phyloP scores from a whole-genome alignment of 2,329 filamentous ascomycete genomes.

The Pestalotiopsis sp. region DNA sequence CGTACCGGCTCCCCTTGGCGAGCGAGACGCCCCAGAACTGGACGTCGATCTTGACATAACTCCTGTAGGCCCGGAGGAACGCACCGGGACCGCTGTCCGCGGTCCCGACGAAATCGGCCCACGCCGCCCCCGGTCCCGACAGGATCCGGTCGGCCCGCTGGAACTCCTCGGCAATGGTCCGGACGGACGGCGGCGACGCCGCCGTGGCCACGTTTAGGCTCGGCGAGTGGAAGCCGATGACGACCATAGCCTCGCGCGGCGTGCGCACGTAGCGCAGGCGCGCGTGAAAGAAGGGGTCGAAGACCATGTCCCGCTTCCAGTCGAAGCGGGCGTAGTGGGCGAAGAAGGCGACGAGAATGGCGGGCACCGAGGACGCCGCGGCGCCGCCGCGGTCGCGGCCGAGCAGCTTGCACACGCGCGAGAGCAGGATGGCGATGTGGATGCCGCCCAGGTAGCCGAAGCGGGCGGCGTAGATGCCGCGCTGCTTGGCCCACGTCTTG shows the following conservation, averaged over 20 bases:
- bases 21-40: slow-evolving; percentile 67
- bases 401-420: slow-evolving; percentile 61
- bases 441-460: slow-evolving; percentile 70
- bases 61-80: slow-evolving; percentile 56
- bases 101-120: slow-evolving; percentile 43
- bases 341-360: slow-evolving; percentile 65
- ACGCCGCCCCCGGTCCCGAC: slow-evolving; percentile 37
- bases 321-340: slow-evolving; percentile 63
- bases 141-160: slow-evolving; percentile 46
- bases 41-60: slow-evolving; percentile 63
- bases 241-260: slow-evolving; percentile 61
- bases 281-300: slow-evolving; percentile 63
- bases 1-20: slow-evolving; percentile 54
- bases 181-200: slow-evolving; percentile 55
- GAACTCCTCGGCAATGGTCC: slow-evolving; percentile 55
- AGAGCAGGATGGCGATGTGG: slow-evolving; percentile 65
- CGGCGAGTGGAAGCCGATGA: slow-evolving; percentile 65
- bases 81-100: slow-evolving; percentile 35
- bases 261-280: slow-evolving; percentile 56
- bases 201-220: slow-evolving; percentile 61
- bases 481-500: slow-evolving; percentile 62
- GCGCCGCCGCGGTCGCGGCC: slow-evolving; percentile 33
- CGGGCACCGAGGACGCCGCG: slow-evolving; percentile 43
- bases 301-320: slow-evolving; percentile 58
- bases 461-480: slow-evolving; percentile 66